These are phyloP conservation scores for Talaromyces sp. DNA, from an alignment of 2,329 filamentous ascomycete species.

Conservation along the genomic window DNA sequence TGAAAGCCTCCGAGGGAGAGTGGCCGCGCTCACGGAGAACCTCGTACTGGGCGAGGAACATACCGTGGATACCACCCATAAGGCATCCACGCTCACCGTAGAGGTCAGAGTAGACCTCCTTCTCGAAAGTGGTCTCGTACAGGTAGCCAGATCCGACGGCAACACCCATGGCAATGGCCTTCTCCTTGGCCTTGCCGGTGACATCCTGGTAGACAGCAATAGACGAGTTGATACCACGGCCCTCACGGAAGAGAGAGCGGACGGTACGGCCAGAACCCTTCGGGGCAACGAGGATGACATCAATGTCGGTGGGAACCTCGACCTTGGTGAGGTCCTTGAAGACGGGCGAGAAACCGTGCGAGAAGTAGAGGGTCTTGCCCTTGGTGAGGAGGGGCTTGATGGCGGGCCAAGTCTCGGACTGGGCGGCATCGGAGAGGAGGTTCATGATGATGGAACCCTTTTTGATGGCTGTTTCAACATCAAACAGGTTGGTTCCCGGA, in stretches of 20 bases:
- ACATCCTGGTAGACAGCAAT: constrained; percentile 98
- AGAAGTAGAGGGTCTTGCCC: constrained; percentile 99
- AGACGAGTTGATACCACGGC: constrained; percentile 99
- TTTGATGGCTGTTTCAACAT: constrained; percentile 91
- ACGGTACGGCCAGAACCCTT: constrained; percentile 99
- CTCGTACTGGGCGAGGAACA: constrained; percentile 99
- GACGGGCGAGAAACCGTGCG: constrained; percentile 99
- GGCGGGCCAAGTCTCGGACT: constrained; percentile 96
- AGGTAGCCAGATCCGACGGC: constrained; percentile 97
- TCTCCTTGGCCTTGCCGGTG: constrained; percentile 96
- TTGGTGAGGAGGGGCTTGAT: constrained; percentile 98
- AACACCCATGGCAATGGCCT: constrained; percentile 92
- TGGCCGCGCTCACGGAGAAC: constrained; percentile 98
- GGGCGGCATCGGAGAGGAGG: constrained; percentile 93
- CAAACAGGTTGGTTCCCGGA: constrained; percentile 97
- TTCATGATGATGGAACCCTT: constrained; percentile 98
- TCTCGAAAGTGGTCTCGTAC: constrained; percentile 99
- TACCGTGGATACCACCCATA: constrained; percentile 99
- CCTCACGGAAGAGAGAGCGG: constrained; percentile 97
- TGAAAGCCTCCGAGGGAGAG: constrained; percentile 97
- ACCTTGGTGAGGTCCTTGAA: constrained; percentile 99
- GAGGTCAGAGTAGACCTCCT: constrained; percentile 99
- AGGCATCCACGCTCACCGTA: constrained; percentile 99
- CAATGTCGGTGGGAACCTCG: constrained; percentile 89
- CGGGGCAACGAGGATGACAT: constrained; percentile 98